Base-by-base conservation (phyloP, 192 early-diverging fungal genomes). In the Podila clonocystis region DNA sequence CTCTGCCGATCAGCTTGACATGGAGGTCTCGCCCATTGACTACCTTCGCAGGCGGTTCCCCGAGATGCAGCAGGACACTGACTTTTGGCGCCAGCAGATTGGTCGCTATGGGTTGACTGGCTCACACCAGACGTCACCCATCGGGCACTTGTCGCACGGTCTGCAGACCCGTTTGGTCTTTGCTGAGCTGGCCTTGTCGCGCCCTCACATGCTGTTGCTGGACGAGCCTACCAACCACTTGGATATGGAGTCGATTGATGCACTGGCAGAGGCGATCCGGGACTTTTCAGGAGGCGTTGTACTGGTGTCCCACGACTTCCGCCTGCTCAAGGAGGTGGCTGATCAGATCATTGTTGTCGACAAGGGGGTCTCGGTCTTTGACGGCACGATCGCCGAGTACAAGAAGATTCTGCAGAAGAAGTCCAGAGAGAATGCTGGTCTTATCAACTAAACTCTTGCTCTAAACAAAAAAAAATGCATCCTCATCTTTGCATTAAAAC, bases 201-300 rank as follows among this genome's bases (percentile, higher is more conserved):
- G 89, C 68, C 97, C 98, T 65, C 96, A 97, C 86, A 94, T 99
- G 72, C 85, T 99, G 74, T 86, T 99, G 70, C 90, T 99, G 75
- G 98, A 99, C 69, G 98, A 99, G 92, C 97, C 97, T 67, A 99
- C 98, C 68, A 99, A 99, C 87, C 95, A 96, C 68, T 93, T 99
- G 84, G 92, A 95, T 74, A 93, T 94, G 72, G 94, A 94, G 72
- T 91, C 96, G 50, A 98, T 99, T 72, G 97, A 98, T 83, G 94
- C 94, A 28, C 85, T 99, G 67, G 98, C 98, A n/a, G 90, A 96
- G 20, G 98, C 98, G 36, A 98, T 99, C 89, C 96, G 97, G 82
- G 82, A 82, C 66, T 99, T 95, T 82, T 92, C 93, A 65, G 98
- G 98, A 48, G 98, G 98, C 72, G 95, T 98, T 60, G 97, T 99